Evolutionary conservation across 805 yeast genomes (phyloP), one percentile per base, ranked within the genome.

Genomic region (Blastobotrys americana): DNA sequence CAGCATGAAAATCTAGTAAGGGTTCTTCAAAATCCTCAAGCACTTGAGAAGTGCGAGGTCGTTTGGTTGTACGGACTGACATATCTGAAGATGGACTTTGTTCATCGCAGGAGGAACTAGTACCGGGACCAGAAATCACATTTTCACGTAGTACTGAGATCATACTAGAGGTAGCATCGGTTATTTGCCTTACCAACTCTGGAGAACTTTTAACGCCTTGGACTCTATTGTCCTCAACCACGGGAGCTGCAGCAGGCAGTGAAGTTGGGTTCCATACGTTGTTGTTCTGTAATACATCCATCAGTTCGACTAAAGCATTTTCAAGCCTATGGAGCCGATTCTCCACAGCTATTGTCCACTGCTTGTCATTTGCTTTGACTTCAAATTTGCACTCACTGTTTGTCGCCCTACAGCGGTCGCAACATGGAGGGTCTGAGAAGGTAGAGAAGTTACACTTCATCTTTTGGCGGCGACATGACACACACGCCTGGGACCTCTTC

Each of bases 371-470:
- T 39, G 28, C 45, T 44, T 33, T 19, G 17, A 38, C 34, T 37
- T 49, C 51, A 13, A 52, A 45, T 27, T 37, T 35, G 34, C 56
- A 52, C 28, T 44, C 51, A 15, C 42, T 23, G n/a, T 48, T 50
- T 4, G 34, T 20, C 17, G 31, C 31, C 17, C 47, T 37, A 39
- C 56, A 52, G 10, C 54, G 39, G 28, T 52, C 54, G 41, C 56
- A 52, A 2, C 20, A 39, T n/a, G 43, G 44, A 8, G 52, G 52
- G 20, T 44, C 49, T 13, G 27, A 17, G 21, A 34, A 19, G 15
- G 37, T 36, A 9, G 50, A 43, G 39, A 51, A 50, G 40, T 44
- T 43, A 39, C 56, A 52, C 34, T 51, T 52, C 31, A 50, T 41
- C 38, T 48, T 48, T 17, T 45, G 46, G 9, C 42, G 42, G 9